Conservation (phyloP, 2,329 filamentous ascomycete genomes). For the Cyphellophora attinorum region DNA sequence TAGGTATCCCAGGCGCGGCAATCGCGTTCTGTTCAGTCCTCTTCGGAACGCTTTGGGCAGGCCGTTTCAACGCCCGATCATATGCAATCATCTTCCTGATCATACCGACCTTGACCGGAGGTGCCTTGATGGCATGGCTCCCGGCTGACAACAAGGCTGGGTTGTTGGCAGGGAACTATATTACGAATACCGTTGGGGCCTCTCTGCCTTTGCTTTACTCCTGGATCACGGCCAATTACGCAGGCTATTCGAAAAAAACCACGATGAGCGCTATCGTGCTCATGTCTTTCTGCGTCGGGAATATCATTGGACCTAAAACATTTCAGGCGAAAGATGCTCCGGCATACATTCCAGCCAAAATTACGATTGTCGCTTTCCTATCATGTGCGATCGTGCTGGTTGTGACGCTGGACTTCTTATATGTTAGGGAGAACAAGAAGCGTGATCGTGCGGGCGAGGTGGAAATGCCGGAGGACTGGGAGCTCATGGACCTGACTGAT, state of each 20-base stretch:
- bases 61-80: constrained; percentile 30
- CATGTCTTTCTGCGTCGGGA: constrained; percentile 32
- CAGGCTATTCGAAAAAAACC: constrained; percentile 41
- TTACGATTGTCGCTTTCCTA: constrained; percentile 30
- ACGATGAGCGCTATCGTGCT: constrained; percentile 38
- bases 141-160: constrained; percentile 29
- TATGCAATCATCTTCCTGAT: constrained; percentile 33
- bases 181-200: constrained; percentile 35
- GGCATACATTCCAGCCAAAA: constrained; percentile 30
- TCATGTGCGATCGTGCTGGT: constrained; percentile 21
- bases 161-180: constrained; percentile 32
- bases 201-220: constrained; percentile 33
- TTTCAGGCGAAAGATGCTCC: constrained; percentile 33
- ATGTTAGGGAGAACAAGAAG: constrained; percentile 23
- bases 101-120: constrained; percentile 38
- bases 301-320: constrained; percentile 36
- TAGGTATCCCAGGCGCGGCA: constrained; percentile 34
- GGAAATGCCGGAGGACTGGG: constrained; percentile 16
- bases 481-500: constrained; percentile 25
- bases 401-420: constrained; percentile 20
- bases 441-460: constrained; percentile 15
- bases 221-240: constrained; percentile 38
- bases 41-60: constrained; percentile 28
- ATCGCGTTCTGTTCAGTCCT: constrained; percentile 33
- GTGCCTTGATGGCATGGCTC: constrained; percentile 26